Evolutionary conservation across 2,329 filamentous ascomycete genomes (phyloP), one percentile per base, ranked within the genome.

Genomic region (Diaporthe sp.): DNA sequence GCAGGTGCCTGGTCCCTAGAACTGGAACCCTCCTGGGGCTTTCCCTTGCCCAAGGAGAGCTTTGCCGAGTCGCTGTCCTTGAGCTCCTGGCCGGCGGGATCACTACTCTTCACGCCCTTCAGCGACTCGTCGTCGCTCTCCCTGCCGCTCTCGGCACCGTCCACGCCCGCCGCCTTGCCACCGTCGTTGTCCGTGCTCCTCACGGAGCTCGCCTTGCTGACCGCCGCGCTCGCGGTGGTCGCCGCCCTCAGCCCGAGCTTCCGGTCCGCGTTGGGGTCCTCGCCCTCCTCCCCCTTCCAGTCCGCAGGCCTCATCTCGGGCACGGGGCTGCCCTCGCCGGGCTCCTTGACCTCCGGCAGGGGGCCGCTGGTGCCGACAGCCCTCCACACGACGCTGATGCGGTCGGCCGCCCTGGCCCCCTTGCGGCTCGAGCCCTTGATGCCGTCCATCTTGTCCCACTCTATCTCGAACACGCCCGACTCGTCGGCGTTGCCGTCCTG

Each of bases 391-490:
- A 98, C 94, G 15, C 94, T 92, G 32, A 98, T 86, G 53, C 90
- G 90, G 80, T 99, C 96, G 12, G 97, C 91, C 0, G 94, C 94
- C 56, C 92, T 88, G 0, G 93, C 93, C 0, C 97, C 97, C 81
- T 97, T 97, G 42, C 92, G 89, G 30, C 88, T 91, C 6, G 93
- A 96, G 0, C 97, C 97, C 82, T 98, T 98, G 82, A 99, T 96
- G 4, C 97, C 97, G 78, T 99, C 97, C 91, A 99, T 94, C 71
- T 87, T 86, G 51, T 91, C 89, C 90, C 90, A 91, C 1, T 88
- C 87, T 37, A 91, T 88, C 73, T 85, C 83, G 66, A 91, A 91
- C 4, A 91, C 85, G 15, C 90, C 96, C 13, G 89, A 94, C 56
- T 92, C 88, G 65, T 93, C 88, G 0, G 94, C 87, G 22, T 87